Evolutionary conservation across 169 alveolate species (phyloP), one percentile per base, ranked within the genome.

Genomic region (Theileria annulata): DNA sequence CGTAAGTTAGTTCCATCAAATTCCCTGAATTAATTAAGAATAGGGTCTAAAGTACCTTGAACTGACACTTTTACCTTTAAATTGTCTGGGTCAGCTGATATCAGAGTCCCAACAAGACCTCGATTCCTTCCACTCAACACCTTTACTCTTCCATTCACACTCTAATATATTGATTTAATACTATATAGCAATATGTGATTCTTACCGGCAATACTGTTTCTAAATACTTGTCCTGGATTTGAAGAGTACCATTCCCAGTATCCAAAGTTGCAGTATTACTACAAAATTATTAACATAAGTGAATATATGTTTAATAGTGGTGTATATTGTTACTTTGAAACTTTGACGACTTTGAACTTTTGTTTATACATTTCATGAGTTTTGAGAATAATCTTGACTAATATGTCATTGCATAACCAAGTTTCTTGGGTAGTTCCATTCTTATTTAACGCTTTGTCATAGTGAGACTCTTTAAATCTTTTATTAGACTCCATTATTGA

Each of bases 321-420:
- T 60, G 69, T 9, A 28, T 51, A 17, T 1, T 25, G 30, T 60
- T 60, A 60, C 69, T 27, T 60, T 9, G 75, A 30, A 33, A 71
- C 79, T 8, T 68, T 76, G 21, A 75, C 15, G 28, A 82, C 85
- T 3, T 73, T 58, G 69, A 80, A 82, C 68, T 70, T 75, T 77
- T 82, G 79, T 76, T 82, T 82, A 74, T 82, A 82, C 69, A 70
- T 27, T 3, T 80, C 84, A 47, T 82, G 88, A 19, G 81, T 58
- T 35, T 74, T 27, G 23, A 82, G 27, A 48, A 82, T 82, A 19
- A 82, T 75, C 70, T 75, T 75, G 64, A 82, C 88, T 17, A 62
- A 19, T 21, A 82, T 82, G 28, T 74, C 85, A 35, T 67, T 71
- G 58, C 33, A 15, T 21, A 75, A 79, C 88, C 88, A 82, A 13